Evolutionary conservation across 2,329 filamentous ascomycete species (phyloP).

Genomic region (Parasarocladium wereldwijsianum): DNA sequence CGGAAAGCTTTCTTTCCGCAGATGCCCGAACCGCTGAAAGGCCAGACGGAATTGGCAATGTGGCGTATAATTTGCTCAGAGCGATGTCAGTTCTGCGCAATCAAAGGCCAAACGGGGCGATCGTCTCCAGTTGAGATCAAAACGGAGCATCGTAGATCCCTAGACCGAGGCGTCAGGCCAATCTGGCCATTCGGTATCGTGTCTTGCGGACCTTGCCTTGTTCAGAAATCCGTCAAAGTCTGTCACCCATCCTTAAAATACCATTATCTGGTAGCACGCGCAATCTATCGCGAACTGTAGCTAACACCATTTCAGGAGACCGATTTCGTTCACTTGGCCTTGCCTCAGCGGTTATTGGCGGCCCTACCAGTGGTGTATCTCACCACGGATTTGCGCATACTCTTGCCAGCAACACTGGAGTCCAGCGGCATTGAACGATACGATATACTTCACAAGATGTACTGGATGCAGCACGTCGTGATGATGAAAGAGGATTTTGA

Average conservation of each 20-base stretch:
- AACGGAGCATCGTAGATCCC: conserved; percentile 47
- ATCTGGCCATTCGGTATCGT: conserved; percentile 60
- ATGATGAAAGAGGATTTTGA: conserved; percentile 47
- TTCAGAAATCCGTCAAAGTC: conserved; percentile 50
- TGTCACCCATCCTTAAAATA: conserved; percentile 12
- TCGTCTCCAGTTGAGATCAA: conserved; percentile 15
- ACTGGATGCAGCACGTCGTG: conserved; percentile 46
- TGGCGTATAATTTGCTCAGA: conserved; percentile 52
- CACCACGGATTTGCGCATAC: conserved; percentile 43
- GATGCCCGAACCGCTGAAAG: conserved; percentile 53
- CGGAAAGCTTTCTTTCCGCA: conserved; percentile 49
- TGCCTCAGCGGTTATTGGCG: conserved; percentile 43
- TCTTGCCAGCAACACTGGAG: conserved; percentile 41
- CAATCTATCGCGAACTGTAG: too few relatives aligned
- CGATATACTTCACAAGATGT: conserved; percentile 45
- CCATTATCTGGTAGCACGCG: conserved; percentile 11
- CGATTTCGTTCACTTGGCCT: conserved; percentile 49
- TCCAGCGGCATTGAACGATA: conserved; percentile 23
- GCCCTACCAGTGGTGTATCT: conserved; percentile 57
- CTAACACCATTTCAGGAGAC: conserved; percentile 41
- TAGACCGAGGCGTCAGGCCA: conserved; percentile 40
- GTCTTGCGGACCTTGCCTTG: conserved; percentile 52
- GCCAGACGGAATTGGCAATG: conserved; percentile 59
- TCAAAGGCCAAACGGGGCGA: conserved; percentile 13
- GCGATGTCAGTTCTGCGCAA: conserved; percentile 55